Evolutionary conservation across 257 asterid species (phyloP).

Genomic region (Ballota nigra): DNA sequence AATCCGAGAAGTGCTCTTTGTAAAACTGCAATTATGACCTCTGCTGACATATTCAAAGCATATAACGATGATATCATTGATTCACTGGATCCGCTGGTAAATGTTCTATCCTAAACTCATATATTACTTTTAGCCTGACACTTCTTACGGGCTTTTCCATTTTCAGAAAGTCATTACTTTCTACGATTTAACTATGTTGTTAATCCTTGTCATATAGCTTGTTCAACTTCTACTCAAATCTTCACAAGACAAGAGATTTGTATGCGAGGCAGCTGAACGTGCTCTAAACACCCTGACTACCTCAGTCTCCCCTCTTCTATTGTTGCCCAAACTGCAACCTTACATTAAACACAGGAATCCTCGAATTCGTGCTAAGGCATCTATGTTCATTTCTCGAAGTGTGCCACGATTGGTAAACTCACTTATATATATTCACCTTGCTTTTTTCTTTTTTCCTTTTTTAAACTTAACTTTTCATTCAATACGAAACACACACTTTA

Average conservation of each 20-base stretch:
- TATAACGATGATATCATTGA: constrained; percentile 63
- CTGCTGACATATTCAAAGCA: constrained; percentile 70
- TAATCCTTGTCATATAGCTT: constrained; percentile 43
- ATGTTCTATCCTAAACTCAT: not conserved
- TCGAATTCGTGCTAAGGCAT: constrained; percentile 85
- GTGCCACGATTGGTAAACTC: constrained; percentile 62
- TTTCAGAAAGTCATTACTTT: not conserved
- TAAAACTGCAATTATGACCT: constrained; percentile 83
- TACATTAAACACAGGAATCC: constrained; percentile 73
- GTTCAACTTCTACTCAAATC: constrained; percentile 83
- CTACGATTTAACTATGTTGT: constrained; percentile 5
- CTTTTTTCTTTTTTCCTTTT: not conserved
- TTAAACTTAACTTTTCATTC: not conserved
- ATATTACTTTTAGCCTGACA: constrained; percentile 5
- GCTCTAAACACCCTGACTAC: constrained; percentile 67
- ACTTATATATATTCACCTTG: not conserved
- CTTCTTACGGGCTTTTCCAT: not conserved
- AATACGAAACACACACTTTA: not conserved
- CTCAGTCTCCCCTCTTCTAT: constrained; percentile 62
- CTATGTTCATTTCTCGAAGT: constrained; percentile 64
- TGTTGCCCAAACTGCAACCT: constrained; percentile 76
- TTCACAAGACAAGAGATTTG: constrained; percentile 90
- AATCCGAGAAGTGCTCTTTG: constrained; percentile 92
- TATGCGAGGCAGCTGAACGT: constrained; percentile 82
- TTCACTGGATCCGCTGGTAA: constrained; percentile 76